Evolutionary conservation across 106 monocot species (phyloP).

Genomic region (Vanilla planifolia): DNA sequence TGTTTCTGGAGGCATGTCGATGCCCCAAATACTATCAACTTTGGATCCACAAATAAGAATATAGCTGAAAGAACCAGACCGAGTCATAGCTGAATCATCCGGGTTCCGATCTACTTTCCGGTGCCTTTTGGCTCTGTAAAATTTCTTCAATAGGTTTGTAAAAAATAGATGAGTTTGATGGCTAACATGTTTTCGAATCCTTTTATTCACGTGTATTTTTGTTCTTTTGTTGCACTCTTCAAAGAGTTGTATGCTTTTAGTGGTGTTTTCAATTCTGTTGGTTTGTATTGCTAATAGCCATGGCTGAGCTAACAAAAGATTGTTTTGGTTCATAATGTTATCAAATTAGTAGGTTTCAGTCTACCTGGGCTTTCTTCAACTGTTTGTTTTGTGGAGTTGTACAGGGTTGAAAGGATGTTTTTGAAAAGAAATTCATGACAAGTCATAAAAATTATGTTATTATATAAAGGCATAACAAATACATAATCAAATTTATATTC

Average conservation of each 20-base stretch:
- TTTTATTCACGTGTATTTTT: too few species aligned
- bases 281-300: too few species aligned
- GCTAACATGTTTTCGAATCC: background rate
- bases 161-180: conserved; percentile 4
- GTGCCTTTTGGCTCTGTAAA: background rate
- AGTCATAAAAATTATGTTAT: too few species aligned
- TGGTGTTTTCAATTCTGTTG: background rate
- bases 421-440: too few species aligned
- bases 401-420: too few species aligned
- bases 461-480: too few species aligned
- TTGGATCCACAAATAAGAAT: conserved; percentile 31
- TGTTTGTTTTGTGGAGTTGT: too few species aligned
- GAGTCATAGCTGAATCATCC: conserved; percentile 29
- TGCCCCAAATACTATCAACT: conserved; percentile 66
- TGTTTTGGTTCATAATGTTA: too few species aligned
- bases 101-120: background rate
- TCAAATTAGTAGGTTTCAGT: too few species aligned
- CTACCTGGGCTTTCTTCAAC: too few species aligned
- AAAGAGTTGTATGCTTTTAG: background rate
- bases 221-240: background rate
- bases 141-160: conserved; percentile 11
- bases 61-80: conserved; percentile 37
- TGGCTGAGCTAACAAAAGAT: too few species aligned
- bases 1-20: conserved; percentile 73
- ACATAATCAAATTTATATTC: too few species aligned